phyloP scores from a whole-genome alignment of 345 rosid species.

The Acer campestre region DNA sequence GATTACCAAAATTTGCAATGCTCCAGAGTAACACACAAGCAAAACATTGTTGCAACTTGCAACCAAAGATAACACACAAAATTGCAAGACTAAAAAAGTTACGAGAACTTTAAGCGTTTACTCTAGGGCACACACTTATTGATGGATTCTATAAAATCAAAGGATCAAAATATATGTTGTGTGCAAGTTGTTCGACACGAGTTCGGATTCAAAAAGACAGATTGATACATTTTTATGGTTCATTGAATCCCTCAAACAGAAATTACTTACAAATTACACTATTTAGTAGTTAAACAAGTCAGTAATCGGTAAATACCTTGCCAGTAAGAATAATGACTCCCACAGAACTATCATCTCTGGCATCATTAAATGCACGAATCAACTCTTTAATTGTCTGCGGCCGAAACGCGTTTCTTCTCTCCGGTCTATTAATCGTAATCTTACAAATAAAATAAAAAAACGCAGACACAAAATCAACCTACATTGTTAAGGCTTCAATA shows the following conservation, averaged over 20 bases:
- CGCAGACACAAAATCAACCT: not conserved
- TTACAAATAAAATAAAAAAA: conserved; percentile 7
- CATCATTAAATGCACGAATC: conserved; percentile 74
- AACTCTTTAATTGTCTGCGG: conserved; percentile 81
- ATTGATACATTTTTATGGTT: not conserved
- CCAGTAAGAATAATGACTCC: conserved; percentile 93
- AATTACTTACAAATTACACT: no score
- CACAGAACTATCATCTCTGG: conserved; percentile 73
- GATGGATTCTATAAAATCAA: no score
- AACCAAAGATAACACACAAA: not conserved
- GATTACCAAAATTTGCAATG: not conserved
- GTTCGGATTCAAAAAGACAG: no score
- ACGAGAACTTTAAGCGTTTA: no score
- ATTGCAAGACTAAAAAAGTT: not conserved
- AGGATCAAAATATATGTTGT: not conserved
- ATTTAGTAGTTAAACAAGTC: no score
- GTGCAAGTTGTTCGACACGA: not conserved
- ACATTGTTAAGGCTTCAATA: not conserved
- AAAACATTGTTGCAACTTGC: not conserved
- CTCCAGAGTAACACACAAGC: not conserved
- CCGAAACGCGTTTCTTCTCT: conserved; percentile 79
- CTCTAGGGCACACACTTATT: not conserved
- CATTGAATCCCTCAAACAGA: no score
- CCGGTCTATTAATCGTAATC: conserved; percentile 87
- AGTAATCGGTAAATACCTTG: conserved; percentile 42